Base-by-base conservation (phyloP, 2,329 filamentous ascomycete species). In the Epichloe typhina region DNA sequence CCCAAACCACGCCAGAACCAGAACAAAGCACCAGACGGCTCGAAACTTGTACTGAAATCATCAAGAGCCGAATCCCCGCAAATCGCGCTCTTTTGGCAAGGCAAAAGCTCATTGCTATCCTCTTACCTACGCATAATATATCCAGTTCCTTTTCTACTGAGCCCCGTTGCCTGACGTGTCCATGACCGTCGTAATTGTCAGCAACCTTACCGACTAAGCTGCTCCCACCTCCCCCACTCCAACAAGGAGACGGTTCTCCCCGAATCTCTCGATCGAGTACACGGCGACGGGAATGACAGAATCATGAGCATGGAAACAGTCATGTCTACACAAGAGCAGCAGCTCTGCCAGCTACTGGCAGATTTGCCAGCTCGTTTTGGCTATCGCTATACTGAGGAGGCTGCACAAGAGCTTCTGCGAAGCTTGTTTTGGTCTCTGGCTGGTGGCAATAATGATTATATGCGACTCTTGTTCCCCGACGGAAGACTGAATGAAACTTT, bases 401-500 rank as follows among this genome's bases (percentile, higher is more conserved):
- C 90, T 49, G 77, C 80, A 55, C 76, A 77, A 53, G 79, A 86
- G 55, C 82, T 98, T 35, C 72, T 94, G 51, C 75, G 82, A 61
- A 82, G 81, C 52, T 83, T 98, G 50, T 98, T 97, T 70, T 86
- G 82, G 72, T 94, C 86, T 49, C 79, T 98, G 59, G 86, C 88
- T 35, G 84, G 82, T 54, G 82, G 86, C 55, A 82, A 82, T 54
- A 72, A 79, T 52, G 83, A 90, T 55, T 83, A 90, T 61, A 74
- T 97, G 63, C 74, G 75, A 47, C 76, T 88, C 17, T 79, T 98
- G 60, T 98, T 98, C 62, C 89, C 89, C 1, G 73, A 84, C 40
- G 88, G 88, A 12, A 76, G 75, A 40, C 79, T 84, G 8, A 70
- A 74, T 31, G 68, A 72, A n/a, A 71, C 70, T 44, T 84, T 90